Evolutionary conservation across 2,329 filamentous ascomycete species (phyloP), one percentile per base, ranked within the genome.

Genomic region (Drechslerella dactyloides): DNA sequence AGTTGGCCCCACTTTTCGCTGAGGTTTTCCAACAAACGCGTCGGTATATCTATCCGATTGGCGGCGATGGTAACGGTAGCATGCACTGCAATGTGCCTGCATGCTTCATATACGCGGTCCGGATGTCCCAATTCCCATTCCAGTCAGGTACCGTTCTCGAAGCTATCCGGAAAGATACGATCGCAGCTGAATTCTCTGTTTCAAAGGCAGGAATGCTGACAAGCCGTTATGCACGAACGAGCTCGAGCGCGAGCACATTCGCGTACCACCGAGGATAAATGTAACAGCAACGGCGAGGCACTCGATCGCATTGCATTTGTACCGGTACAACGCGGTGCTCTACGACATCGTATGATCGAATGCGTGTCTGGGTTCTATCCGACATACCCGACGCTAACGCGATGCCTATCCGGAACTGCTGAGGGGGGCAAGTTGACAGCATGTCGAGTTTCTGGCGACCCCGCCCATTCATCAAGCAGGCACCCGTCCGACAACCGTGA

Each of bases 141-240:
- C 61, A 65, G 56, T 65, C 61, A 52, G 27, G 17, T 57, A 40
- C 27, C 33, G 42, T 30, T 27, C 24, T 6, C 21, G 27, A 44
- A 33, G 48, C 51, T 50, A 30, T 63, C 24, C 24, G 15, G 7
- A 27, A 40, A 23, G n/a, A 33, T 37, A 40, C 15, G n/a, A 55
- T 35, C 33, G 17, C 13, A 55, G 33, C 21, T 7, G 23, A 53
- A 53, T 27, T 53, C 17, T 33, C 46, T 10, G n/a, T 13, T 40
- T 52, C 53, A 19, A 57, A 51, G n/a, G 21, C 19, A 19, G 19
- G 30, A 56, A 52, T 23, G 40, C 27, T 55, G 33, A 2, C 27
- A 17, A 13, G 4, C 52, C 24, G 44, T 19, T 23, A 15, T 15
- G 40, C 40, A 44, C 19, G 44, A 15, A 48, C 44, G 17, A 48